Conservation (phyloP, 106 monocot species). For the Agapanthus africanus region DNA sequence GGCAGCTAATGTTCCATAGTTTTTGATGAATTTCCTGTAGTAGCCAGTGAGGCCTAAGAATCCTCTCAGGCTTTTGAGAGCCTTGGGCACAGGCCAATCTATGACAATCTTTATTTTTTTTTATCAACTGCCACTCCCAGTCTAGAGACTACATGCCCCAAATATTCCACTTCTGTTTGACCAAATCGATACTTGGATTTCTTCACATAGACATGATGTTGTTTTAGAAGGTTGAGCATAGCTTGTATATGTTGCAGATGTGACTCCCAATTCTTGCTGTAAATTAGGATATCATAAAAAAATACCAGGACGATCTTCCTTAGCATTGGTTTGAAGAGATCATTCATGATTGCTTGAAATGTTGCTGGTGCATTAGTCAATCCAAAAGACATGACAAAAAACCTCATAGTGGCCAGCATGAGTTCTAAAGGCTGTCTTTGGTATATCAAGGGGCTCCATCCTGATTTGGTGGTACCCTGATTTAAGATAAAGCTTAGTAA, state of each 20-base stretch:
- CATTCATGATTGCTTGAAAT: background rate
- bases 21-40: background rate
- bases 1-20: no score
- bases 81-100: background rate
- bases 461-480: background rate
- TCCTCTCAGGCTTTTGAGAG: background rate
- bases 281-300: conserved; percentile 2
- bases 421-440: background rate
- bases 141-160: background rate
- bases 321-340: background rate
- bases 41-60: background rate
- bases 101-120: background rate
- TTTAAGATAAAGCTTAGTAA: background rate
- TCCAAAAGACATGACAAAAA: background rate
- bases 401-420: background rate
- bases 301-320: background rate
- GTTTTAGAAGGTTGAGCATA: background rate
- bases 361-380: background rate
- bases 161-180: background rate
- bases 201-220: background rate
- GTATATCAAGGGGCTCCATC: background rate
- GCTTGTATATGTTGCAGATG: background rate
- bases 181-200: background rate
- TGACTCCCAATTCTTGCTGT: background rate
- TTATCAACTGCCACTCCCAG: background rate